Percentiles rank a stretch among this genome's conserved stretches.
These are phyloP conservation scores for Macrolepiota dolichaula DNA, from an alignment of 768 basidiomycete species.

Conservation along the genomic window DNA sequence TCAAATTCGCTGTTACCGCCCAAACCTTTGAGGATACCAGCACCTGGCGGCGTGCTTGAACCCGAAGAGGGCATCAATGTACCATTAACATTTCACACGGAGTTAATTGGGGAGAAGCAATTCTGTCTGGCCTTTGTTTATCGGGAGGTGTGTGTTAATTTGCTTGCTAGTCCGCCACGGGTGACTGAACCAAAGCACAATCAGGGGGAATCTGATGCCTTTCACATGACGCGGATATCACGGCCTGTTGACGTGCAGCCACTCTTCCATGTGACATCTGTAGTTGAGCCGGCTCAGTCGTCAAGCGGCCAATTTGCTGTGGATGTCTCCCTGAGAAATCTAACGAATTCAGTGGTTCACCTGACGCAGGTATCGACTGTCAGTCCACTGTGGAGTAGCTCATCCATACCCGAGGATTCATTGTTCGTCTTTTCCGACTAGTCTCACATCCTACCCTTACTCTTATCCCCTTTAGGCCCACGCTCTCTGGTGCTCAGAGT, in stretches of 20 bases:
- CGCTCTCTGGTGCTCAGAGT: constrained; percentile 11
- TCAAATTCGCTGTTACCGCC: constrained; percentile 11
- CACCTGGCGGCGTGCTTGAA: constrained; percentile 1
- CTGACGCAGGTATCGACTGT: constrained; percentile 60
- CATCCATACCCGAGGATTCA: constrained; percentile 28
- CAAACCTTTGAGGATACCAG: constrained; percentile 11
- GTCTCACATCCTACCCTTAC: constrained; percentile 12
- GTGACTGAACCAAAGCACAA: constrained; percentile 22
- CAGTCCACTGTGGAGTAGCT: constrained; percentile 68
- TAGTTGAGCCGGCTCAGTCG: constrained; percentile 48
- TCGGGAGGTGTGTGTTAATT: constrained; percentile 44
- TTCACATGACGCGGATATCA: constrained; percentile 54
- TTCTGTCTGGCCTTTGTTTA: constrained; percentile 32
- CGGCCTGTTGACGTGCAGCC: constrained; percentile 59
- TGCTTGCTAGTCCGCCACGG: background rate
- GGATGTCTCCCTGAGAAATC: constrained; percentile 55
- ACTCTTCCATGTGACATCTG: constrained; percentile 50
- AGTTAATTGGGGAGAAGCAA: constrained; percentile 9
- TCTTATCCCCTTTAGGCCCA: constrained; percentile 5
- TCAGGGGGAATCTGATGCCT: constrained; percentile 47
- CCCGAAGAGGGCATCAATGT: constrained; percentile 10
- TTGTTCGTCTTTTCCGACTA: constrained; percentile 36
- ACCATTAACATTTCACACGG: constrained; percentile 10
- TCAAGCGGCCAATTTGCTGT: constrained; percentile 48
- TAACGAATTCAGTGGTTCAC: constrained; percentile 36